Base-by-base conservation (phyloP, 768 basidiomycete species). In the Suillus brevipes region DNA sequence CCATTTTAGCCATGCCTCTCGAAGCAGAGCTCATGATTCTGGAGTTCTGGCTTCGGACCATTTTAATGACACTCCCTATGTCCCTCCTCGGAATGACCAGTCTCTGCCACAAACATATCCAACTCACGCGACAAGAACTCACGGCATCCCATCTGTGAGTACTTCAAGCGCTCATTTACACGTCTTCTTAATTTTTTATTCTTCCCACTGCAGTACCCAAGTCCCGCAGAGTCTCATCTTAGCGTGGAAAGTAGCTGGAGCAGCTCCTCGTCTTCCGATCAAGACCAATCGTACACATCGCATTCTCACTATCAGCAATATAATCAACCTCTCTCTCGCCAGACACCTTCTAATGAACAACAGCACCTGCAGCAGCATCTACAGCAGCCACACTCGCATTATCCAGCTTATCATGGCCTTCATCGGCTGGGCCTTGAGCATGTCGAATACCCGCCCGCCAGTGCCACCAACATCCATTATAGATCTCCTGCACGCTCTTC, bases 61-160 rank as follows among this genome's bases (percentile, higher is more conserved):
- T n/a, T 71, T 71, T 50, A 68, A 73, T 58, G 76, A 76, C 6
- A 9, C 75, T 0, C 76, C 75, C 0, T 76, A 77, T 50, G 67
- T 76, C 47, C 75, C 75, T 52, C 75, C 72, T 14, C 70, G 76
- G 43, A 4, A 42, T 20, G 42, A 57, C 16, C 75, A 72, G 62
- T 56, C 70, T 59, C 65, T 69, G 67, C 68, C 67, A 28, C 67
- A 66, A 9, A 0, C 36, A 42, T 70, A 67, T 60, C 60, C 68
- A 64, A 64, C 66, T 56, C 62, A 64, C 37, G 56, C 69, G 61
- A 1, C 40, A 25, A 59, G 61, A 47, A 60, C 64, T 59, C 68
- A 63, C 49, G 67, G 64, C 23, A 47, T 72, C 18, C 69, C 55
- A 23, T 64, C 60, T 16, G 76, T 77, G 58, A 64, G 62, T 55